These are phyloP conservation scores for Fusarium globosum DNA, from an alignment of 2,329 filamentous ascomycete genomes.

Conservation along the genomic window DNA sequence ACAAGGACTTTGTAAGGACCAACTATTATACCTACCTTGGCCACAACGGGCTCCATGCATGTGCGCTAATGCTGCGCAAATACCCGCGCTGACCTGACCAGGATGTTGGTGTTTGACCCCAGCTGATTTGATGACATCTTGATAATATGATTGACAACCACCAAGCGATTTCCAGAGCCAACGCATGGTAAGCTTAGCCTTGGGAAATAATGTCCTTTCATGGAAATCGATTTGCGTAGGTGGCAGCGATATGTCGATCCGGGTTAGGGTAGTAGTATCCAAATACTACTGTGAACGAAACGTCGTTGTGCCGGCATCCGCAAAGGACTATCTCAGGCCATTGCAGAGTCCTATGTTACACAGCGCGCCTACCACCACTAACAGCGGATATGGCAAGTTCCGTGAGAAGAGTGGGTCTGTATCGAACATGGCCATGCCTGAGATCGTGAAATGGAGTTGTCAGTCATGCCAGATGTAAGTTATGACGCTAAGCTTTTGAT, in stretches of 20 bases:
- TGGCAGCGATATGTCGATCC: neutral
- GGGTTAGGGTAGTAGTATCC: neutral
- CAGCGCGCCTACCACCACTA: neutral
- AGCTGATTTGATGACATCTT: constrained; percentile 24
- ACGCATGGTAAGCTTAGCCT: neutral
- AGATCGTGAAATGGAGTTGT: constrained; percentile 12
- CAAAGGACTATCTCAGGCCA: constrained; percentile 13
- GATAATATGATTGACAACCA: constrained; percentile 23
- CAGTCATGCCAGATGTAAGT: neutral
- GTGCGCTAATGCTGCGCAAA: constrained; percentile 10
- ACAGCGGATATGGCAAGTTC: neutral
- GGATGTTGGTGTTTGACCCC: constrained; percentile 7
- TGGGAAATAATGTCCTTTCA: neutral
- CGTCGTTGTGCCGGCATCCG: neutral
- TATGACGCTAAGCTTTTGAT: constrained; percentile 6
- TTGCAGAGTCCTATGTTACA: constrained; percentile 4
- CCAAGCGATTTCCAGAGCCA: constrained; percentile 7
- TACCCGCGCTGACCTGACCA: constrained; percentile 10
- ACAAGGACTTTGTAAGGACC: constrained; percentile 3
- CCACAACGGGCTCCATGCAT: constrained; percentile 6
- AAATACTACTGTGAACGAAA: constrained; percentile 1
- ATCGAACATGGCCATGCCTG: neutral
- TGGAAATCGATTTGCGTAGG: neutral
- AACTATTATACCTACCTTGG: constrained; percentile 20
- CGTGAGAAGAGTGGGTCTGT: neutral